Percentiles rank a stretch among this genome's conserved stretches.
These are phyloP conservation scores for Orobanche coerulescens DNA, from an alignment of 257 asterid species.

Conservation along the genomic window DNA sequence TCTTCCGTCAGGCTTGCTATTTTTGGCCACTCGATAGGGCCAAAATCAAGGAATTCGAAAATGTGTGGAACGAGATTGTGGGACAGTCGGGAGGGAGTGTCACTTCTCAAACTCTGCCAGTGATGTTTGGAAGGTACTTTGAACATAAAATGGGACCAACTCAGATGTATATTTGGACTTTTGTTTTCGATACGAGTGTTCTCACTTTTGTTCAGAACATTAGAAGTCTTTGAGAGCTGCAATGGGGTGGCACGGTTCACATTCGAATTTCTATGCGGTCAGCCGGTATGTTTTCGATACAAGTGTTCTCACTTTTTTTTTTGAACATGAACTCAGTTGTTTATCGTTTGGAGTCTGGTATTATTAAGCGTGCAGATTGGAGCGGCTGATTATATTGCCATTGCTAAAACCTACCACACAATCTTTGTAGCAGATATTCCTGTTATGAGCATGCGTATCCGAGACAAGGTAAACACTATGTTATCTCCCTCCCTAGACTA, in stretches of 20 bases:
- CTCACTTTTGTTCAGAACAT: constrained; percentile 41
- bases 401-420: constrained; percentile 77
- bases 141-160: not conserved
- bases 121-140: constrained; percentile 91
- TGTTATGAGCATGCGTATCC: constrained; percentile 88
- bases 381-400: constrained; percentile 93
- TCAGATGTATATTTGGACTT: constrained; percentile 5
- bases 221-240: constrained; percentile 80
- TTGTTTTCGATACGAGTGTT: constrained; percentile 12
- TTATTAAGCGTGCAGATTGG: constrained; percentile 55
- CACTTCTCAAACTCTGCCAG: constrained; percentile 57
- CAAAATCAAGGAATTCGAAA: constrained; percentile 44
- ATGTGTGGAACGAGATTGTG: constrained; percentile 47
- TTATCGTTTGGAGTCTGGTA: constrained; percentile 11
- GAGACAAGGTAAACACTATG: constrained; percentile 72
- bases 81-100: constrained; percentile 44
- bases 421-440: constrained; percentile 86
- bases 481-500: too few species aligned
- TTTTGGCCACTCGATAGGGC: constrained; percentile 71
- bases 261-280: constrained; percentile 83
- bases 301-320: not conserved
- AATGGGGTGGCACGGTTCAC: constrained; percentile 76
- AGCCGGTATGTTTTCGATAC: constrained; percentile 47
- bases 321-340: not conserved
- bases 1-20: constrained; percentile 53